phyloP scores from a whole-genome alignment of 139 green algal genomes.

The Trebouxia sp. region DNA sequence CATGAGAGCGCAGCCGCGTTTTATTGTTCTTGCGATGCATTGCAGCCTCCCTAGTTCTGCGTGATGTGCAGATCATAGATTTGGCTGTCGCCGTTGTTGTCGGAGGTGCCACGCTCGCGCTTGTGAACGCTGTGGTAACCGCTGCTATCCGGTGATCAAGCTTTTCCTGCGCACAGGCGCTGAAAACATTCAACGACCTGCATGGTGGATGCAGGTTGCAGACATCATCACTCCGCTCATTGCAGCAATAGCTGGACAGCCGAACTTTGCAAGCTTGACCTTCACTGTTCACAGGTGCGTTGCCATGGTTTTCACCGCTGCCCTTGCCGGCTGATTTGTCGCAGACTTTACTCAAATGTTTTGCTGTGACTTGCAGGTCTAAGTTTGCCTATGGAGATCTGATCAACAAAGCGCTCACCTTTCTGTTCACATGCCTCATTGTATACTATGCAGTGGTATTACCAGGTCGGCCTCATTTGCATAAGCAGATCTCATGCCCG shows the following conservation, averaged over 20 bases:
- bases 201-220: too few relatives aligned
- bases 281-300: constrained; percentile 8
- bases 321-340: too few relatives aligned
- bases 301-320: too few relatives aligned
- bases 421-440: constrained; percentile 10
- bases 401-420: constrained; percentile 3
- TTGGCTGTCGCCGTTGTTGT: constrained; percentile 8
- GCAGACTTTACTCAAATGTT: too few relatives aligned
- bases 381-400: constrained; percentile 21
- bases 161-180: too few relatives aligned
- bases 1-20: neutral
- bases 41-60: too few relatives aligned
- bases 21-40: too few relatives aligned
- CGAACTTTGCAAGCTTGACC: neutral
- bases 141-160: neutral
- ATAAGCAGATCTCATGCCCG: neutral
- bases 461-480: neutral
- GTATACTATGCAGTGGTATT: constrained; percentile 6
- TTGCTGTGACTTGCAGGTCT: neutral
- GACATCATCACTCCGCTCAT: constrained; percentile 23
- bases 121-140: constrained; percentile 10
- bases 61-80: neutral
- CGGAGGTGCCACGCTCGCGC: neutral
- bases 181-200: too few relatives aligned
- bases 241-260: constrained; percentile 7